Evolutionary conservation across 495 filamentous ascomycete species (phyloP).

Genomic region (Chaetomidium leptoderma): DNA sequence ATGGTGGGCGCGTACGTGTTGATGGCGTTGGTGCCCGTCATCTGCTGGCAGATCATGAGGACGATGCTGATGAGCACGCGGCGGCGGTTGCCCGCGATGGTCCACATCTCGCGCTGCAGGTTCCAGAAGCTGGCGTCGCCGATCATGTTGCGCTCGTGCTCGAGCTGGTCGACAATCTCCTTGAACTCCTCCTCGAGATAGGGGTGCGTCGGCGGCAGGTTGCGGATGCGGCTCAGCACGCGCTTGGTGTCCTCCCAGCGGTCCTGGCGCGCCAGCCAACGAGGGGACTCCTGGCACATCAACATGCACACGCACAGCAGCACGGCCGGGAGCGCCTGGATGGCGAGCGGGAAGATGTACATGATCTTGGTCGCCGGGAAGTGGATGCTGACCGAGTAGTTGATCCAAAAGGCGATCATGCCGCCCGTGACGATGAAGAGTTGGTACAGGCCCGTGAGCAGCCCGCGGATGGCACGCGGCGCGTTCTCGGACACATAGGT

Average conservation of each 20-base stretch:
- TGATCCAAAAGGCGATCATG: conserved; percentile 56
- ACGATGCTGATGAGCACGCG: conserved; percentile 39
- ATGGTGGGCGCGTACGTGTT: conserved; percentile 53
- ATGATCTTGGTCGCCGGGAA: conserved; percentile 37
- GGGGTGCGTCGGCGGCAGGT: conserved; percentile 52
- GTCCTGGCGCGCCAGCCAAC: conserved; percentile 65
- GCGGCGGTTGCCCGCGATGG: conserved; percentile 55
- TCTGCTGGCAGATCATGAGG: conserved; percentile 48
- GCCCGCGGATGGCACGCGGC: conserved; percentile 49
- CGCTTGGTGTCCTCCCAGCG: conserved; percentile 62
- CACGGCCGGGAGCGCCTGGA: conserved; percentile 60
- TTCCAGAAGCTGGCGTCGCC: conserved; percentile 60
- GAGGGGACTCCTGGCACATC: conserved; percentile 62
- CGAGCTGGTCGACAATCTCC: conserved; percentile 65
- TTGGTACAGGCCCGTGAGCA: conserved; percentile 56
- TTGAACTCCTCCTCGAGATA: conserved; percentile 64
- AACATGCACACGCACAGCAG: conserved; percentile 55
- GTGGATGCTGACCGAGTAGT: conserved; percentile 48
- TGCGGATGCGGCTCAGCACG: conserved; percentile 54
- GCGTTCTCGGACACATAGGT: conserved; percentile 56
- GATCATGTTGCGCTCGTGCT: conserved; percentile 61
- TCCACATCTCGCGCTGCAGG: conserved; percentile 68
- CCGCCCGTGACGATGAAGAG: conserved; percentile 58
- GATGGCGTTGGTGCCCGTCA: conserved; percentile 45
- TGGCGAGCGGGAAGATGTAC: conserved; percentile 64